These are phyloP conservation scores for Artemisia argyi DNA, from an alignment of 129 eudicot genomes.

Conservation along the genomic window DNA sequence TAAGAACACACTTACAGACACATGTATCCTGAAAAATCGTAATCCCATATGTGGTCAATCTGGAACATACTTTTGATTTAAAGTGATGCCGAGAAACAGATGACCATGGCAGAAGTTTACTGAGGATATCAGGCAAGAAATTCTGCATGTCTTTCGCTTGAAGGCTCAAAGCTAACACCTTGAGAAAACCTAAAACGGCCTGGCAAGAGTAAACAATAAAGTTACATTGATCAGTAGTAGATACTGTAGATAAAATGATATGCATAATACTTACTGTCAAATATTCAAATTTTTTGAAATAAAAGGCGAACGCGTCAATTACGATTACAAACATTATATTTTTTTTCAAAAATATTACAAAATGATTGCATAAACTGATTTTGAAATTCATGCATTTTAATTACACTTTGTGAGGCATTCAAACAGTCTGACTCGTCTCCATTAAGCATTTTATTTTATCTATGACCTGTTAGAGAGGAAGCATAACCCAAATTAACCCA, in stretches of 20 bases:
- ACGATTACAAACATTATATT: not conserved
- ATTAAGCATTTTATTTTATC: not conserved
- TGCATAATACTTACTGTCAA: not conserved
- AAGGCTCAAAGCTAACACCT: constrained; percentile 84
- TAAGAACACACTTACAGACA: not conserved
- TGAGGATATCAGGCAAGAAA: constrained; percentile 60
- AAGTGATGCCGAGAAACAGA: constrained; percentile 93
- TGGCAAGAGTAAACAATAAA: constrained; percentile 34
- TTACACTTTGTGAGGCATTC: not conserved
- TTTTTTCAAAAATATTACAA: not conserved
- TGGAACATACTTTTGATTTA: constrained; percentile 62
- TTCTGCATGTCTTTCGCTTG: constrained; percentile 60
- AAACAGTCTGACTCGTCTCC: not conserved
- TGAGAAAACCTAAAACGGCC: constrained; percentile 95
- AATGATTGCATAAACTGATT: not conserved
- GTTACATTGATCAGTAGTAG: constrained; percentile 17
- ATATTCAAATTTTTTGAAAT: not conserved
- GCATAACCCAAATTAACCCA: not conserved
- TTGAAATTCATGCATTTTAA: constrained; percentile 3
- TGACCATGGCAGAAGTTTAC: constrained; percentile 86
- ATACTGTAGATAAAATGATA: not conserved
- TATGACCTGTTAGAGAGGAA: not conserved
- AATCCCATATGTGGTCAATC: not conserved
- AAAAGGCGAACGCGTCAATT: not conserved
- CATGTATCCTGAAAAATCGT: too few species aligned